These are phyloP conservation scores for Auriculariales sp. DNA, from an alignment of 768 basidiomycete species.

Conservation along the genomic window DNA sequence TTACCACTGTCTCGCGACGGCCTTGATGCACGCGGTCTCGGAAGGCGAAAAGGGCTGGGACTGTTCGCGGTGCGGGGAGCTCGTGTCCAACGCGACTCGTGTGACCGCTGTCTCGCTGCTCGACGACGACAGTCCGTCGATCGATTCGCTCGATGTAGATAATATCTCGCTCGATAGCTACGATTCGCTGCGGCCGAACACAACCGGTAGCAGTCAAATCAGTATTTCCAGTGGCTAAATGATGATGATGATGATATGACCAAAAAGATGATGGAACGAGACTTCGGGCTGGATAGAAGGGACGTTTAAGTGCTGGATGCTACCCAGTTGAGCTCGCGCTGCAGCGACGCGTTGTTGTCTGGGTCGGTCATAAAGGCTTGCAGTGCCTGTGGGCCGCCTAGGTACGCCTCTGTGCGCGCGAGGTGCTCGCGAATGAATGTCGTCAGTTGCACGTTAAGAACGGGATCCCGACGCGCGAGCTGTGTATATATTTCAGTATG, in stretches of 20 bases:
- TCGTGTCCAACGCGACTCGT: slow-evolving; percentile 50
- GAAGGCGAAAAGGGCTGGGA: slow-evolving; percentile 58
- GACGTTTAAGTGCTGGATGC: no score
- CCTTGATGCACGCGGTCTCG: slow-evolving; percentile 58
- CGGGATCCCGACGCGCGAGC: slow-evolving; percentile 58
- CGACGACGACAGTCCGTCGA: slow-evolving; percentile 22
- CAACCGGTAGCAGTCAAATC: no score
- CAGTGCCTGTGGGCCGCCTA: slow-evolving; percentile 46
- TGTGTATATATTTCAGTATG: no score
- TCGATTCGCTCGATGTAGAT: slow-evolving; percentile 34
- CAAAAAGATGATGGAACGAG: background rate
- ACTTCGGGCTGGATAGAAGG: no score
- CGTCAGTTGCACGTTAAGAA: slow-evolving; percentile 52
- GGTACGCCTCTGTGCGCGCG: slow-evolving; percentile 44
- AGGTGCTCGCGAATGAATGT: slow-evolving; percentile 42
- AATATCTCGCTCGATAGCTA: slow-evolving; percentile 37
- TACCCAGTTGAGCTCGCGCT: no score
- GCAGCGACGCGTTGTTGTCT: no score
- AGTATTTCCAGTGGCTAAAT: background rate
- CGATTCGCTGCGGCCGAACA: background rate
- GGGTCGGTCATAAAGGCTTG: no score
- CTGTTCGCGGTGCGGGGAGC: slow-evolving; percentile 66
- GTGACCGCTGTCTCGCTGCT: slow-evolving; percentile 18
- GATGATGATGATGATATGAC: slow-evolving; percentile 1
- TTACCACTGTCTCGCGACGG: slow-evolving; percentile 82